phyloP scores from a whole-genome alignment of 73 alveolate species.

The Paramecium tetraurelia region DNA sequence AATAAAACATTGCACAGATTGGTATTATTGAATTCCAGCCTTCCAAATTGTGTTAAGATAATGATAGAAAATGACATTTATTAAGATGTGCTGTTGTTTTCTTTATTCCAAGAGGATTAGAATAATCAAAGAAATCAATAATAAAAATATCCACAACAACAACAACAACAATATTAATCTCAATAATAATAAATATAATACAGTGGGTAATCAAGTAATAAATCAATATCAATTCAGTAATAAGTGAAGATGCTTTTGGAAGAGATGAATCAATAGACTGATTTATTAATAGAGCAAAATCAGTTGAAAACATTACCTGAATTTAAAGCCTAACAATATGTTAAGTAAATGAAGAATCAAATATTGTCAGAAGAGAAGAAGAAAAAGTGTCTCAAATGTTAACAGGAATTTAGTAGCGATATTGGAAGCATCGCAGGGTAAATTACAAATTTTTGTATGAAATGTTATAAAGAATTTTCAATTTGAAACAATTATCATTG shows the following conservation, averaged over 20 bases:
- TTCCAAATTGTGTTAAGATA: neutral
- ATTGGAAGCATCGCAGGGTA: neutral
- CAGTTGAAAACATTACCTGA: neutral
- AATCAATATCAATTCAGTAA: neutral
- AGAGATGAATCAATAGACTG: neutral
- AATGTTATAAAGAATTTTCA: constrained; percentile 1
- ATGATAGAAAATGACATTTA: neutral
- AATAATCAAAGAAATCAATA: neutral
- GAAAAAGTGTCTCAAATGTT: neutral
- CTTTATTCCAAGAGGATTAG: neutral
- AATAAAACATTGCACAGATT: neutral
- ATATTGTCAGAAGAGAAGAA: neutral
- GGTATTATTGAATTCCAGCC: neutral
- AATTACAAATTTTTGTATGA: neutral
- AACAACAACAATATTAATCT: neutral
- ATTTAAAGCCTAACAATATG: neutral
- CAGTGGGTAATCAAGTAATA: neutral
- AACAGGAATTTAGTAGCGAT: neutral
- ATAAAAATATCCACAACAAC: neutral
- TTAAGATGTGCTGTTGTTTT: neutral
- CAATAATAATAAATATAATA: neutral
- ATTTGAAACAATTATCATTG: neutral
- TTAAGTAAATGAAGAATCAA: neutral
- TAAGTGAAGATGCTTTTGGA: neutral
- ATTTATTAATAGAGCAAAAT: neutral